phyloP scores from a whole-genome alignment of 345 rosid species.

The Balakata baccata region DNA sequence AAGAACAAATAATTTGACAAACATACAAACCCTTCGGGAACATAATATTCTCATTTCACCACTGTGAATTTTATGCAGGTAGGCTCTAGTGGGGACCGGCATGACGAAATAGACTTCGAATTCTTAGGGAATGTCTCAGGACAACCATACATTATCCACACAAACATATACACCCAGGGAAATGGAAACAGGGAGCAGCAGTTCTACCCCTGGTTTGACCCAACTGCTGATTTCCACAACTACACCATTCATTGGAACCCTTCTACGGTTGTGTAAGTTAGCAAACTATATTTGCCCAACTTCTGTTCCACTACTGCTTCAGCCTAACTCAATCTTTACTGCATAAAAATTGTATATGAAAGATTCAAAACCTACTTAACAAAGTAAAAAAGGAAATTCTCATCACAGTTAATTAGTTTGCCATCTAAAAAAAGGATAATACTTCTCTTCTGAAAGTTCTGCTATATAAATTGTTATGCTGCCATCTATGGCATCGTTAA shows the following conservation, averaged over 20 bases:
- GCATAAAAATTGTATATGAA: neutral
- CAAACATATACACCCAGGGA: slow-evolving; percentile 64
- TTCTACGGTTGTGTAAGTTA: slow-evolving; percentile 52
- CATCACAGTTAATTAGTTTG: neutral
- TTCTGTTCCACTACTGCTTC: neutral
- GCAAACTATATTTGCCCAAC: neutral
- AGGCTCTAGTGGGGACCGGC: slow-evolving; percentile 52
- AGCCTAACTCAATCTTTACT: neutral
- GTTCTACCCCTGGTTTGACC: slow-evolving; percentile 57
- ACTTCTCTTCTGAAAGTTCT: neutral
- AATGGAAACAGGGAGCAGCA: slow-evolving; percentile 63
- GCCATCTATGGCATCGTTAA: neutral
- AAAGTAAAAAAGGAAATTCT: too few species aligned
- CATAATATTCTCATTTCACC: neutral
- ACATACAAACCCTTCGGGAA: too few species aligned
- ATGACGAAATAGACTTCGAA: slow-evolving; percentile 74
- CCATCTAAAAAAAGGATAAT: neutral
- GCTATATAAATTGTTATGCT: neutral
- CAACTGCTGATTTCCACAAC: slow-evolving; percentile 66
- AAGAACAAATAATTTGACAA: slow-evolving; percentile 15
- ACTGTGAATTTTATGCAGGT: slow-evolving; percentile 36
- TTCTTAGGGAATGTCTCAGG: slow-evolving; percentile 71
- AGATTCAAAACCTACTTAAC: neutral
- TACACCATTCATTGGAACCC: slow-evolving; percentile 81
- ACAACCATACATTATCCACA: slow-evolving; percentile 63